Percentiles rank a stretch among this genome's conserved stretches.
Evolutionary conservation across 192 early-diverging fungal species (phyloP).

Genomic region (Umbelopsis sp.): DNA sequence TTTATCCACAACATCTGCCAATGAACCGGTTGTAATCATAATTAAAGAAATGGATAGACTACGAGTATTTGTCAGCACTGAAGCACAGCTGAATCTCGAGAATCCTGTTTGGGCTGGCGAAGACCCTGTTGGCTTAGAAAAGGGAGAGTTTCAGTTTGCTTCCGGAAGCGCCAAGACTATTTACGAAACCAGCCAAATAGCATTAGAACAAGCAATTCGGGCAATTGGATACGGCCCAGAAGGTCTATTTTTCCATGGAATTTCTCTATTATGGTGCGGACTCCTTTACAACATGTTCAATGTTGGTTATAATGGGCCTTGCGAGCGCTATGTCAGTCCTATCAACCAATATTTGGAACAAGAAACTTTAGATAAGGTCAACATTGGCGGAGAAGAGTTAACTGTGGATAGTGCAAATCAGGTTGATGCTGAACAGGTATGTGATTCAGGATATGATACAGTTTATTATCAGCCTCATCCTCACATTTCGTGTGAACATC

Average conservation of each 20-base stretch:
- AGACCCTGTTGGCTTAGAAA: neutral
- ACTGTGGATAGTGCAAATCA: neutral
- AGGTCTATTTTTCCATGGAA: neutral
- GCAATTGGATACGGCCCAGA: neutral
- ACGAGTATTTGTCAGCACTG: neutral
- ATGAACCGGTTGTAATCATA: neutral
- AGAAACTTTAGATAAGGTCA: neutral
- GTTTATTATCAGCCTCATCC: neutral
- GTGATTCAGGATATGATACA: neutral
- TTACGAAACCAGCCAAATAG: neutral
- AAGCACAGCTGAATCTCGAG: neutral
- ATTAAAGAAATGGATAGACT: neutral
- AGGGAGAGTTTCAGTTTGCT: neutral
- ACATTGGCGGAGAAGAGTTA: neutral
- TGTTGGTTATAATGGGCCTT: conserved; percentile 1
- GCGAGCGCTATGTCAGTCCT: neutral
- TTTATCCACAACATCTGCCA: neutral
- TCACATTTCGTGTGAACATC: too few relatives aligned
- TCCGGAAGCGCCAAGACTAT: neutral
- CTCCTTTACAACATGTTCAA: neutral
- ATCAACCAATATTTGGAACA: neutral
- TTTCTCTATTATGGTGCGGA: neutral
- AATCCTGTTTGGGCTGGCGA: neutral
- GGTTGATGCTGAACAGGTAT: neutral
- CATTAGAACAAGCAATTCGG: neutral